phyloP scores from a whole-genome alignment of 2,329 filamentous ascomycete genomes.

The Stachybotrys echinatus region DNA sequence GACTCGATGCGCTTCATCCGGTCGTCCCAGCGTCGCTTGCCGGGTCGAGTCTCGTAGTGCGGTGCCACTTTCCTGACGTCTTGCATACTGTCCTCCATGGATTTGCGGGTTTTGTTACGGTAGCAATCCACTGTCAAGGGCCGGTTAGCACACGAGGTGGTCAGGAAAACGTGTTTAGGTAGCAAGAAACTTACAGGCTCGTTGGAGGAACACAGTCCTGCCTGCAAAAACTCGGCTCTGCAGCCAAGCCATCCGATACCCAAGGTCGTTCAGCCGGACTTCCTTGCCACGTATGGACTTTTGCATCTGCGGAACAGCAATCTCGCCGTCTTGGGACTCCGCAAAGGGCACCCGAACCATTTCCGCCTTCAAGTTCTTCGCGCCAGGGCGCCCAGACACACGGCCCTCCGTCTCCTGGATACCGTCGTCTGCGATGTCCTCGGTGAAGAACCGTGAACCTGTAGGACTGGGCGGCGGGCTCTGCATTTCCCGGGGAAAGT shows the following conservation, averaged over 20 bases:
- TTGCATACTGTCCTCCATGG: conserved; percentile 73
- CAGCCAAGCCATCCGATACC: conserved; percentile 94
- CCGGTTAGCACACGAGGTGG: conserved; percentile 6
- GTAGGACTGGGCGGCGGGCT: conserved; percentile 72
- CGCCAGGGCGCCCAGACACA: conserved; percentile 27
- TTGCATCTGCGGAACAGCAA: conserved; percentile 71
- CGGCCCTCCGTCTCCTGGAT: conserved; percentile 47
- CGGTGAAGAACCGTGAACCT: conserved; percentile 68
- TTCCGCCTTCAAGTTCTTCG: conserved; percentile 23
- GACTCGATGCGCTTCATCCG: conserved; percentile 35
- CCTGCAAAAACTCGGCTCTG: conserved; percentile 89
- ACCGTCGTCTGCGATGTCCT: conserved; percentile 54
- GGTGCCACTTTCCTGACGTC: conserved; percentile 69
- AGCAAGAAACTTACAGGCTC: conserved; percentile 66
- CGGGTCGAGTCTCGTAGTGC: conserved; percentile 83
- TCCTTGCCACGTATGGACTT: conserved; percentile 70
- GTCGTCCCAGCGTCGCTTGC: conserved; percentile 72
- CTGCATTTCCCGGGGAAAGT: conserved; percentile 91
- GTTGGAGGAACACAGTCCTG: conserved; percentile 80
- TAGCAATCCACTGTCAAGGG: conserved; percentile 76
- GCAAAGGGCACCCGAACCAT: conserved; percentile 57
- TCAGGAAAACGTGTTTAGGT: not conserved
- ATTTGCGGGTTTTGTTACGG: conserved; percentile 81
- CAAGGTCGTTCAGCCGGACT: conserved; percentile 86
- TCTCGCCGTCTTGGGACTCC: conserved; percentile 67